Evolutionary conservation across 2,329 filamentous ascomycete genomes (phyloP), one percentile per base, ranked within the genome.

Genomic region (Fonsecaea nubica): DNA sequence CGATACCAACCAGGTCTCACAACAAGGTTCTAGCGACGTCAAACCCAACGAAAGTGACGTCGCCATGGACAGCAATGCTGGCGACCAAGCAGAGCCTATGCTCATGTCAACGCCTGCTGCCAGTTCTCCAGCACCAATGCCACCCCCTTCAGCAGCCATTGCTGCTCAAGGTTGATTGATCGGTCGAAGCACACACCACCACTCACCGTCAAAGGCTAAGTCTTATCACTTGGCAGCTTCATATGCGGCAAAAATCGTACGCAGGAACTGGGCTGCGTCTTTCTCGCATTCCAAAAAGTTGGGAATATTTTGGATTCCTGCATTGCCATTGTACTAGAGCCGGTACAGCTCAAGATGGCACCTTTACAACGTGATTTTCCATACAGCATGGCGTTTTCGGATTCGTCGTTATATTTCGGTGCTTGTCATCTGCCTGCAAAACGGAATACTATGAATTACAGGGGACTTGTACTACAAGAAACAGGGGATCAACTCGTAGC

Each of bases 21-120:
- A 87, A 68, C 82, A 81, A 63, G 82, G 81, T 32, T 85, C 85
- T 42, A 87, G 83, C 72, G 85, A 88, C 61, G 79, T 79, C 66
- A 88, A 87, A 75, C 79, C 82, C 62, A 85, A 85, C 72, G 83
- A 84, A 64, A 84, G 83, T 74, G 85, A 84, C 77, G 87, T 84
- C 71, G 86, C 82, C 21, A 77, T 87, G 58, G 81, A 83, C 38
- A 88, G 85, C 73, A 84, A 83, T 62, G 81, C 80, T n/a, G 83
- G 82, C 42, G 81, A 83, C 40, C 80, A 64, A 69, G 70, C 36
- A 77, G 81, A 68, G 76, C 81, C 66, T 56, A 82, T 83, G 12
- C 76, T 79, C 9, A 77, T 81, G 59, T 77, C 80, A 15, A 77
- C 80, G 13, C 81, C 82, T 66, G 75, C 79, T 48, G 79, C 81